phyloP scores from a whole-genome alignment of 106 monocot genomes.

The Posidonia australis region DNA sequence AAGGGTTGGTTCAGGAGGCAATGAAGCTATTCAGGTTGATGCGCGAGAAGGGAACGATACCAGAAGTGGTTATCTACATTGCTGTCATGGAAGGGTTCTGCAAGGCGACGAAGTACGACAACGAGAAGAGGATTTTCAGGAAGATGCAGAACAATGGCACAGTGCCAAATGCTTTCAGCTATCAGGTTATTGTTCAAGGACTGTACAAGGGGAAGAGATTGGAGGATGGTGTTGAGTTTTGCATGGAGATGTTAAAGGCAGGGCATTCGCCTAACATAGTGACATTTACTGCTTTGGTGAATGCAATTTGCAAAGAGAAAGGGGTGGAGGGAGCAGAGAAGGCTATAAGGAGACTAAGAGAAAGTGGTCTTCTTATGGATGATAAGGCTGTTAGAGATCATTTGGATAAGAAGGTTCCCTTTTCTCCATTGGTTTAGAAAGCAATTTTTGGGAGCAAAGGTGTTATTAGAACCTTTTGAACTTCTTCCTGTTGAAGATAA shows the following conservation, averaged over 20 bases:
- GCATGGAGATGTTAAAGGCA: conserved; percentile 68
- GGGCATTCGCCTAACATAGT: conserved; percentile 54
- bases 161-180: conserved; percentile 78
- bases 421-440: conserved; percentile 53
- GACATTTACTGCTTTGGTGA: conserved; percentile 48
- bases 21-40: conserved; percentile 88
- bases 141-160: conserved; percentile 91
- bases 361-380: conserved; percentile 63
- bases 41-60: conserved; percentile 91
- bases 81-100: conserved; percentile 88
- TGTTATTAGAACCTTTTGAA: neutral
- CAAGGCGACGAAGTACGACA: conserved; percentile 61
- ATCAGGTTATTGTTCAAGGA: conserved; percentile 50
- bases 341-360: conserved; percentile 45
- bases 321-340: conserved; percentile 54
- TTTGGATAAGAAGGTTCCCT: conserved; percentile 89
- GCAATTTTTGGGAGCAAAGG: conserved; percentile 73
- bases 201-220: conserved; percentile 48
- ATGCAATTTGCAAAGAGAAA: conserved; percentile 49
- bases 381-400: conserved; percentile 74
- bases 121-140: conserved; percentile 71
- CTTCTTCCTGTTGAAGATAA: no score
- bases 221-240: conserved; percentile 64
- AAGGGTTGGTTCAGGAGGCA: conserved; percentile 78
- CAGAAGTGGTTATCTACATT: conserved; percentile 89